Percentiles rank a stretch among this genome's conserved stretches.
Evolutionary conservation across 352 stramenopile genomes (phyloP).

Genomic region (Pythium monospermum): DNA sequence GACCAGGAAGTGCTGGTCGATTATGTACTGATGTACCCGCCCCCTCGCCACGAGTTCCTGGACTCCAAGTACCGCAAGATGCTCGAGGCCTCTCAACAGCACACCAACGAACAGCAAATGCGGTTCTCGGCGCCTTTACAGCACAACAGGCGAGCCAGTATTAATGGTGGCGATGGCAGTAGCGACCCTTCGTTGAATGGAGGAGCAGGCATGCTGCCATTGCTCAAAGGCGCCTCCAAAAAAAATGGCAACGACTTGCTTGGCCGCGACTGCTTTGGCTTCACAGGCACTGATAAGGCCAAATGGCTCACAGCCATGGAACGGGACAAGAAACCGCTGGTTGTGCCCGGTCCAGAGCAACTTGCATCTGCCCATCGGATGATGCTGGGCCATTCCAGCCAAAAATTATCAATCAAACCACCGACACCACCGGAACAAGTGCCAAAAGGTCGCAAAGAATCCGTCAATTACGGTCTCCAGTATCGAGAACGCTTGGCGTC

Average conservation of each 20-base stretch:
- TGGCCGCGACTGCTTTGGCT: constrained; percentile 75
- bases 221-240: constrained; percentile 47
- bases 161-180: background rate
- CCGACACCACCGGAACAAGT: constrained; percentile 56
- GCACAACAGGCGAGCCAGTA: constrained; percentile 45
- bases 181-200: background rate
- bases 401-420: constrained; percentile 72
- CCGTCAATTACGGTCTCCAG: constrained; percentile 66
- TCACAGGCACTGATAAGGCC: constrained; percentile 73
- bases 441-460: constrained; percentile 37
- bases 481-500: constrained; percentile 72
- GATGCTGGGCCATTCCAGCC: constrained; percentile 82
- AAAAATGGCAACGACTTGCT: constrained; percentile 31
- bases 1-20: constrained; percentile 57
- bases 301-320: constrained; percentile 36
- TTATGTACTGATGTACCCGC: constrained; percentile 63
- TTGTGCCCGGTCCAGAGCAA: constrained; percentile 63
- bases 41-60: constrained; percentile 27
- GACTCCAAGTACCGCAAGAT: constrained; percentile 71
- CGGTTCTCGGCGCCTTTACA: constrained; percentile 73
- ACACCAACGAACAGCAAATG: constrained; percentile 80
- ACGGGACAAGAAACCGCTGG: constrained; percentile 54
- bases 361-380: constrained; percentile 69
- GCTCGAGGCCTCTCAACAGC: constrained; percentile 69
- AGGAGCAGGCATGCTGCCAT: constrained; percentile 31